Evolutionary conservation across 768 basidiomycete species (phyloP).

Genomic region (Boletus tomentosulus): DNA sequence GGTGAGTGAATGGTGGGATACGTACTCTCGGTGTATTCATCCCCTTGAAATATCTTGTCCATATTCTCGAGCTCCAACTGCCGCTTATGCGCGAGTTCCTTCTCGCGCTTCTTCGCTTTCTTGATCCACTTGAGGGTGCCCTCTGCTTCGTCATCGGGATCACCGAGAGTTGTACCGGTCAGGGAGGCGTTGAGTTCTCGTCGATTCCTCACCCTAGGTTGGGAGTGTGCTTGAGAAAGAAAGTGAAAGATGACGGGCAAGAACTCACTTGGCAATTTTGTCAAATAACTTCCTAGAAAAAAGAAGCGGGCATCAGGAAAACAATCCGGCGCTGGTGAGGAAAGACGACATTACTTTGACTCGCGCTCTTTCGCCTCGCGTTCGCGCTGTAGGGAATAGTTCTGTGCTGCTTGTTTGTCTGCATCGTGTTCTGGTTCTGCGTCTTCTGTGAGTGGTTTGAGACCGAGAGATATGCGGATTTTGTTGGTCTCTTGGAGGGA

Average conservation of each 20-base stretch:
- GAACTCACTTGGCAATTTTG: slow-evolving; percentile 83
- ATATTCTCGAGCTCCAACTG: slow-evolving; percentile 79
- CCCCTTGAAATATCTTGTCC: slow-evolving; percentile 68
- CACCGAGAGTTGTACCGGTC: slow-evolving; percentile 89
- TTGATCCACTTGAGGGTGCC: slow-evolving; percentile 90
- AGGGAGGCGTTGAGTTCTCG: slow-evolving; percentile 89
- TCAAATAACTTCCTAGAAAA: slow-evolving; percentile 61
- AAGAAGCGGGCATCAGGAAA: slow-evolving; percentile 21
- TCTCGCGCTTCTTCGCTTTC: slow-evolving; percentile 84
- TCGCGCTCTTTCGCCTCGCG: slow-evolving; percentile 66
- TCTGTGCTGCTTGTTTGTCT: slow-evolving; percentile 83
- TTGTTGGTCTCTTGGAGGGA: slow-evolving; percentile 95
- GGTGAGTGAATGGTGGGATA: neutral
- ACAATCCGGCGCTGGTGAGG: slow-evolving; percentile 10
- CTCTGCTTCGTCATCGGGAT: slow-evolving; percentile 72
- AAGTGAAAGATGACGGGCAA: neutral
- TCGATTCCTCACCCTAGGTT: slow-evolving; percentile 85
- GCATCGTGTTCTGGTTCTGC: slow-evolving; percentile 62
- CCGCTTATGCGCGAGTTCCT: slow-evolving; percentile 79
- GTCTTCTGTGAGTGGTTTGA: slow-evolving; percentile 90
- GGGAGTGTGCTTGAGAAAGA: slow-evolving; percentile 41
- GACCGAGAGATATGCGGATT: slow-evolving; percentile 89
- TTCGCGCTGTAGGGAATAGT: slow-evolving; percentile 73
- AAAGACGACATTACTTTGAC: slow-evolving; percentile 57
- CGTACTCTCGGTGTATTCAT: slow-evolving; percentile 86